A percentile compares a stretch with the other conserved stretches of the same genome.
Evolutionary conservation across 495 filamentous ascomycete genomes (phyloP).

Genomic region (Penicillium ochrochloron): DNA sequence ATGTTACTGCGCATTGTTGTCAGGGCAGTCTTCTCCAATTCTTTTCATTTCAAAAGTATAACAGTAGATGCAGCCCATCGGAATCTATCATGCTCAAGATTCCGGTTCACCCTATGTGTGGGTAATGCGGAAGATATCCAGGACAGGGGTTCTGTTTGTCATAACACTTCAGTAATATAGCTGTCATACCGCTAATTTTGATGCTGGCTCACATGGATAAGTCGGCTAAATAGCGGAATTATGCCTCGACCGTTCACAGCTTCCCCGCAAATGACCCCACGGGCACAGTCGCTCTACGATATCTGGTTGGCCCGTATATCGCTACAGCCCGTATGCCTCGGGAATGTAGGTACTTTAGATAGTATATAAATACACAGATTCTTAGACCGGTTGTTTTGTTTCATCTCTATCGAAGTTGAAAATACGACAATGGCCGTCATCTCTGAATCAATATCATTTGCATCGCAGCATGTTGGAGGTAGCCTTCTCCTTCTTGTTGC

Average conservation of each 20-base stretch:
- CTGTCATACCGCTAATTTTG: not conserved
- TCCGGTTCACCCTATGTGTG: not conserved
- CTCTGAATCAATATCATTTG: conserved; percentile 14
- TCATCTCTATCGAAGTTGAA: not conserved
- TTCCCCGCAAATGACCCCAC: conserved; percentile 23
- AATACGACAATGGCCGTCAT: conserved; percentile 11
- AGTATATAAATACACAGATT: not conserved
- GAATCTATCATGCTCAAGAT: conserved; percentile 2
- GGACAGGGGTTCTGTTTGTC: not conserved
- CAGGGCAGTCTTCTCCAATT: not conserved
- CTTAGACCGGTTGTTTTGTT: not conserved
- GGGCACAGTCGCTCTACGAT: not conserved
- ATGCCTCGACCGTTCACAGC: conserved; percentile 10
- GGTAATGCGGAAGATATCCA: not conserved
- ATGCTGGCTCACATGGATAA: not conserved
- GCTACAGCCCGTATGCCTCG: not conserved
- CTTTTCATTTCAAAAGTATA: not conserved
- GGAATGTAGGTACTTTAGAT: not conserved
- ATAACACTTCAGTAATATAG: not conserved
- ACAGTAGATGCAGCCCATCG: not conserved
- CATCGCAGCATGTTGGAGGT: conserved; percentile 4
- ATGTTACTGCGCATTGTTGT: not conserved
- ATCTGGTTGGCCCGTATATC: not conserved
- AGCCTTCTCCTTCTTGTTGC: conserved; percentile 10
- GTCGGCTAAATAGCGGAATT: conserved; percentile 14